Base-by-base conservation (phyloP, 2,329 filamentous ascomycete species). In the Immersiporthe knoxdaviesiana region DNA sequence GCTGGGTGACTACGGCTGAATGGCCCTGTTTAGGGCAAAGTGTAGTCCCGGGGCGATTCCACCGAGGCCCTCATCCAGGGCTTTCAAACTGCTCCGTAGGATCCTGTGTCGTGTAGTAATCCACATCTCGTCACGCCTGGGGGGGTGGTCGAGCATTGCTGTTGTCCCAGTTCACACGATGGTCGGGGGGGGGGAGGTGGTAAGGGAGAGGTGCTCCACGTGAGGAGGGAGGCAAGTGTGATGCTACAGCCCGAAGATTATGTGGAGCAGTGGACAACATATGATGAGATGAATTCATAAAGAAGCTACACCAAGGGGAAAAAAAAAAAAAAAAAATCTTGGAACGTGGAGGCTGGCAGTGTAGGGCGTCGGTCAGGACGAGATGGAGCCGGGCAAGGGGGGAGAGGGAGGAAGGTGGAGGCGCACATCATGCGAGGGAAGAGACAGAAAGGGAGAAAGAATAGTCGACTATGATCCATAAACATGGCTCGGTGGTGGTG, bases 61-160 rank as follows among this genome's bases (percentile, higher is more conserved):
- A 59, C 56, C 56, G 56, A 59, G n/a, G 56, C 56, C 56, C 56
- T 59, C 56, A n/a, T n/a, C 21, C 30, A 59, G 56, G 56, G 56
- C 56, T 59, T 59, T 59, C 44, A n/a, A 11, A 47, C n/a, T n/a
- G 7, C 16, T 6, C 37, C 32, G 56, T 12, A 59, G 32, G 56
- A 59, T 37, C 21, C 56, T 37, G 56, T n/a, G 30, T 18, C 37
- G 18, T 37, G 21, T 10, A n/a, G n/a, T n/a, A n/a, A n/a, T 39
- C 30, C 56, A 35, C 32, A 59, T n/a, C 32, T 24, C 27, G 54
- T 37, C 56, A 59, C 7, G 21, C 18, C 37, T 16, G 6, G 56
- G 16, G 2, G n/a, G n/a, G n/a, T n/a, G n/a, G 18, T 37, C 32
- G 32, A 37, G 56, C 18, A 37, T 59, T 8, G 56, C 24, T 32